These are phyloP conservation scores for Botrytis squamosa DNA, from an alignment of 2,329 filamentous ascomycete species.

Conservation along the genomic window DNA sequence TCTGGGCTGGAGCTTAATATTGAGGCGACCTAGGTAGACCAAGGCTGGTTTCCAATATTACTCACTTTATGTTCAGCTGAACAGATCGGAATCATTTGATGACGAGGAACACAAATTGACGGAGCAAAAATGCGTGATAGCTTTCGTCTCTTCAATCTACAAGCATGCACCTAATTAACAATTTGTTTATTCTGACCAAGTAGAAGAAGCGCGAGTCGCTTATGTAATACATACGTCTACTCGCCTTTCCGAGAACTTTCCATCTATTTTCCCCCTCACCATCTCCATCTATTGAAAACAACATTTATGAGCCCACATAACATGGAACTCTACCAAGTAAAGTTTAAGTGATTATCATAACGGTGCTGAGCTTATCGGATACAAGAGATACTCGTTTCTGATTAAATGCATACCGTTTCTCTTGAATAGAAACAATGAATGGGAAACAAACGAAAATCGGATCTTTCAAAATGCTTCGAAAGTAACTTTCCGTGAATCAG, in stretches of 20 bases:
- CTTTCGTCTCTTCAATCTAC: neutral
- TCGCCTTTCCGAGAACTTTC: neutral
- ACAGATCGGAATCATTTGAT: neutral
- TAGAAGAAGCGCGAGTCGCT: neutral
- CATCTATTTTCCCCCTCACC: neutral
- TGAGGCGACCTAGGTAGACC: neutral
- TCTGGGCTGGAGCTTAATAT: neutral
- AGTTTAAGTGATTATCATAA: neutral
- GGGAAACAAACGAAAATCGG: neutral
- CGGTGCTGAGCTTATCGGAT: neutral
- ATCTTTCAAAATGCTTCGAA: neutral
- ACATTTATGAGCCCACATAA: rapidly evolving
- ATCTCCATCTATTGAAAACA: neutral
- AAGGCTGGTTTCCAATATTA: neutral
- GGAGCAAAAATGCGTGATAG: neutral
- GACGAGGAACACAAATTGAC: too few relatives aligned
- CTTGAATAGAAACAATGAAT: neutral
- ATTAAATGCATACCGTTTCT: neutral
- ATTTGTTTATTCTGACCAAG: neutral
- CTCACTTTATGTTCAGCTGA: neutral
- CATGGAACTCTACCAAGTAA: neutral
- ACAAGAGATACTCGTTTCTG: neutral
- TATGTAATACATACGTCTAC: neutral
- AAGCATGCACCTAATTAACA: neutral
- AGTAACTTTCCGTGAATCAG: neutral